Evolutionary conservation across 2,329 filamentous ascomycete genomes (phyloP), one percentile per base, ranked within the genome.

Genomic region (Polytolypa hystricis): DNA sequence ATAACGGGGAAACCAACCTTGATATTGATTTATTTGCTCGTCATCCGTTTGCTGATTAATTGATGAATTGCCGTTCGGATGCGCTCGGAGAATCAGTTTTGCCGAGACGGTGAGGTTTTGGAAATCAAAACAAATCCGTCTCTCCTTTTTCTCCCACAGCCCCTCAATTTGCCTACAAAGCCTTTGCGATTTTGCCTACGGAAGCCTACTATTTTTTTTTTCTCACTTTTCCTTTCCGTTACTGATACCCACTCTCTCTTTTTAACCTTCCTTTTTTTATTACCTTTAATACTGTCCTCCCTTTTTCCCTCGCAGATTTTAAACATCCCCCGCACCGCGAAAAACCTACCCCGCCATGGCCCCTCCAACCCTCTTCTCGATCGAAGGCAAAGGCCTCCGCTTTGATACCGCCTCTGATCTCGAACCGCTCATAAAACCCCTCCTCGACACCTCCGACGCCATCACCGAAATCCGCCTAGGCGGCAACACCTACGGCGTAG

Each of bases 401-500:
- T 82, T 98, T 55, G 80, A 93, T 67, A 84, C 80, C 27, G 84
- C 84, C 35, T 81, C 77, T 46, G 86, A 96, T 61, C 74, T 96
- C 43, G 82, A 91, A 60, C 69, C 82, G 47, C 80, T 95, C 60
- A 83, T 95, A 54, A 73, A 79, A 49, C 71, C 74, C 33, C 75
- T 98, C 43, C 69, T 75, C 44, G 74, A 77, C 40, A 80, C 78
- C 64, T 64, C 74, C 38, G 73, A 86, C 52, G 72, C 93, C 39
- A 58, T 55, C 34, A 85, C 93, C 56, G 86, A 95, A 61, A 77
- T 98, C 47, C 77, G 77, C 48, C 71, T 98, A 31, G 71, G 84
- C 38, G 91, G 89, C 43, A 98, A 98, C 68, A 96, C 91, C 2
- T 69, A 96, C 35, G 91, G 91, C 36, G 78, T 95, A 37, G 83